Base-by-base conservation (phyloP, 1,139 yeast genomes). In the Yamadazyma atmosphaerica region DNA sequence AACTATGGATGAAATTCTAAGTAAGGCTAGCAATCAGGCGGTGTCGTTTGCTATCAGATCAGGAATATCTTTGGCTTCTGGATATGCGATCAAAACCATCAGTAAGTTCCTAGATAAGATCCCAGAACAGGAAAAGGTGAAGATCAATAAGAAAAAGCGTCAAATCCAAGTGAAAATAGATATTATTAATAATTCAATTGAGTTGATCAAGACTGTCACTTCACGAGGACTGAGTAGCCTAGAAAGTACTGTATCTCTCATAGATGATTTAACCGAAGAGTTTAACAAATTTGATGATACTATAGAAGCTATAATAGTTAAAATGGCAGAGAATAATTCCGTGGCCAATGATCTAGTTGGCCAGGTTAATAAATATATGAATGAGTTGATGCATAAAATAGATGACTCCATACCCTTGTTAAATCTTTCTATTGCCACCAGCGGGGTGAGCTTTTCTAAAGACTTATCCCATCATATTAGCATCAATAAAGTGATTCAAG, bases 31-130 rank as follows among this genome's bases (percentile, higher is more conserved):
- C 23, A 80, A 79, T 40, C 92, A 86, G 49, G 88, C 88, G 1
- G 87, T 86, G 8, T 77, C 89, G 2, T 83, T 86, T 63, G 95
- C 94, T 9, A 81, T 86, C 30, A 66, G 86, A 41, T 84, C 92
- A 1, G 89, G 94, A 0, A 79, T 86, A 18, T 80, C 89, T 0
- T 53, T 85, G 24, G 95, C 94, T 0, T 80, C 90, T 0, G 81
- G 86, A 0, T 86, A 80, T 60, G 92, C 92, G 14, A 73, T 86
- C 37, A 81, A 78, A 45, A 79, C 86, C 0, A 77, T 85, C 13
- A 60, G 80, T 13, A 74, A 72, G 37, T 74, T 83, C 45, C 63
- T 84, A 36, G 82, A 77, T 27, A 72, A 74, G 42, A 72, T 84
- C 18, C 92, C 94, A 0, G 77, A 69, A 31, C 65, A 69, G 15